Evolutionary conservation across 2,329 filamentous ascomycete species (phyloP).

Genomic region (Penicillium brevicompactum): DNA sequence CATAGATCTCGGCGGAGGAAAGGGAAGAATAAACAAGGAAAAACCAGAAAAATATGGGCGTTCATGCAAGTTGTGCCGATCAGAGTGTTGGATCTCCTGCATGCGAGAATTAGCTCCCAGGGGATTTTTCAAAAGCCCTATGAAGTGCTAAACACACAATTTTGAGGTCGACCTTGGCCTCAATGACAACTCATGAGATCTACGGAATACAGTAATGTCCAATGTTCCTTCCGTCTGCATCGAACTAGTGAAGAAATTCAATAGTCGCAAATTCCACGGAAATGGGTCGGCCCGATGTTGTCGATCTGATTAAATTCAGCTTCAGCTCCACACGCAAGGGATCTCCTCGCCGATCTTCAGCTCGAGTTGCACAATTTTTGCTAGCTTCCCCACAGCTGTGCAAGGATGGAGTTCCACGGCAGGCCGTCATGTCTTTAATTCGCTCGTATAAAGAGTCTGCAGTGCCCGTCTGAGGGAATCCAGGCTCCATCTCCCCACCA

Average conservation of each 20-base stretch:
- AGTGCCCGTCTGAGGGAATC: too few species aligned
- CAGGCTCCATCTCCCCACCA: not conserved
- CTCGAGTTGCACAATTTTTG: not conserved
- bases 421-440: not conserved
- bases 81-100: not conserved
- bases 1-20: not conserved
- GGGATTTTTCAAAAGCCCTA: too few species aligned
- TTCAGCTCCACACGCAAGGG: not conserved
- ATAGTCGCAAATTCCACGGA: not conserved
- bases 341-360: not conserved
- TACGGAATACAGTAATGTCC: too few species aligned
- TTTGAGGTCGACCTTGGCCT: too few species aligned
- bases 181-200: too few species aligned
- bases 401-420: not conserved
- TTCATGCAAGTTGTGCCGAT: not conserved
- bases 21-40: not conserved
- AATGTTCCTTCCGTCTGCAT: too few species aligned
- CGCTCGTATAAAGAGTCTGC: slow-evolving; percentile 2
- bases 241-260: not conserved
- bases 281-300: not conserved
- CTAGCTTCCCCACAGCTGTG: slow-evolving; percentile 1
- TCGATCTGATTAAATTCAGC: not conserved
- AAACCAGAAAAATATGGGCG: not conserved
- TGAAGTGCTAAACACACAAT: too few species aligned
- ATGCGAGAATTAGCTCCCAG: too few species aligned